Percentiles rank a stretch among this genome's conserved stretches.
These are phyloP conservation scores for Saccharomyces hybrid DNA, from an alignment of 1,139 yeast species.

Conservation along the genomic window DNA sequence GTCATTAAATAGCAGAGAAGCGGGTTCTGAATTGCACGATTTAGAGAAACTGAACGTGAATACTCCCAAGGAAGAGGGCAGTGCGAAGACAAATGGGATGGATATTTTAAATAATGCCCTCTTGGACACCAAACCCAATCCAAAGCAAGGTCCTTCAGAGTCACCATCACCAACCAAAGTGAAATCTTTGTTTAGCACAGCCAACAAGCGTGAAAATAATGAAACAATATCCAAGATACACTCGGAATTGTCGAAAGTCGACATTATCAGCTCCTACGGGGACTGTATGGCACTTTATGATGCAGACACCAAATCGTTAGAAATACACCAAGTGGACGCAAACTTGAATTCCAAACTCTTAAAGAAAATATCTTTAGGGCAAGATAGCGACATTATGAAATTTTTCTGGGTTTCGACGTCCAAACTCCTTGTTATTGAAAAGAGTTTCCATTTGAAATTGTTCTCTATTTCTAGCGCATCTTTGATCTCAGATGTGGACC, in stretches of 20 bases:
- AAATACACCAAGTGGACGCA: background rate
- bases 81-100: background rate
- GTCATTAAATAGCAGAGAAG: conserved; percentile 11
- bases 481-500: background rate
- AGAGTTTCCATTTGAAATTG: background rate
- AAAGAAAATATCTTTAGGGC: background rate
- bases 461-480: background rate
- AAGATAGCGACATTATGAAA: background rate
- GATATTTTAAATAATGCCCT: background rate
- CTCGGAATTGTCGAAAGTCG: background rate
- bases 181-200: background rate
- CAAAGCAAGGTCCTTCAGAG: background rate
- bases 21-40: conserved; percentile 18
- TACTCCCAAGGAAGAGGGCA: background rate
- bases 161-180: background rate
- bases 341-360: background rate
- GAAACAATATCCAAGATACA: background rate
- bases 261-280: background rate
- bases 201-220: background rate
- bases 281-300: background rate
- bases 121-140: background rate
- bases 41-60: conserved; percentile 18
- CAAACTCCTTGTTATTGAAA: background rate
- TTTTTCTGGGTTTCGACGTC: background rate
- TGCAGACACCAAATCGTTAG: background rate